Evolutionary conservation across 2,329 filamentous ascomycete species (phyloP), one percentile per base, ranked within the genome.

Genomic region (Colletotrichum melonis): DNA sequence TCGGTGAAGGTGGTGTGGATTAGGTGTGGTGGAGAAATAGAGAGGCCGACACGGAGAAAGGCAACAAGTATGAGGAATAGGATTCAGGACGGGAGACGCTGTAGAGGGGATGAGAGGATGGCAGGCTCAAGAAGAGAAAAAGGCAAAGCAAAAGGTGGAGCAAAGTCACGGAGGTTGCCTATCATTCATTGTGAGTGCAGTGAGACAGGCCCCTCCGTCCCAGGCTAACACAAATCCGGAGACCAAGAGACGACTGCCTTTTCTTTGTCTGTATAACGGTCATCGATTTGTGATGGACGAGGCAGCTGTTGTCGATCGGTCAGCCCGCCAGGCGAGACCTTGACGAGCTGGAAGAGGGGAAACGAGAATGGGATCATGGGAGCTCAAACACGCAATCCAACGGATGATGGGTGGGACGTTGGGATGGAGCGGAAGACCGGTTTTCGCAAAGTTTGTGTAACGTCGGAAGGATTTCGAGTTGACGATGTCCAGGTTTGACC

Each of bases 211-310:
- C 38, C 19, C n/a, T 14, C 42, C 14, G 30, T 35, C 54, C 54
- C 26, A 14, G 30, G 22, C 69, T 72, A 72, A 12, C 26, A 68
- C 58, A 58, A 49, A 63, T 69, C 69, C 66, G 66, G 66, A 46
- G 30, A 28, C 30, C 38, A 28, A 24, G 11, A 7, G 32, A n/a
- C 19, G 16, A 38, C 49, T 56, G 22, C 56, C 38, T 58, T 58
- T 64, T 56, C 66, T 72, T 69, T 72, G 70, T 72, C 66, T 3
- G 26, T 69, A 26, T 30, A 72, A 72, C 70, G 66, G 70, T 72
- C 70, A 69, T 72, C 38, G 66, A 64, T 49, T 14, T n/a, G 59
- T 49, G 49, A 35, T 58, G 54, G n/a, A 19, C 22, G n/a, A 30
- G 22, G 38, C 30, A 58, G 49, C 30, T 30, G 26, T 5, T 30